Base-by-base conservation (phyloP, 108 stramenopile species). In the Epithemia pelagica region DNA sequence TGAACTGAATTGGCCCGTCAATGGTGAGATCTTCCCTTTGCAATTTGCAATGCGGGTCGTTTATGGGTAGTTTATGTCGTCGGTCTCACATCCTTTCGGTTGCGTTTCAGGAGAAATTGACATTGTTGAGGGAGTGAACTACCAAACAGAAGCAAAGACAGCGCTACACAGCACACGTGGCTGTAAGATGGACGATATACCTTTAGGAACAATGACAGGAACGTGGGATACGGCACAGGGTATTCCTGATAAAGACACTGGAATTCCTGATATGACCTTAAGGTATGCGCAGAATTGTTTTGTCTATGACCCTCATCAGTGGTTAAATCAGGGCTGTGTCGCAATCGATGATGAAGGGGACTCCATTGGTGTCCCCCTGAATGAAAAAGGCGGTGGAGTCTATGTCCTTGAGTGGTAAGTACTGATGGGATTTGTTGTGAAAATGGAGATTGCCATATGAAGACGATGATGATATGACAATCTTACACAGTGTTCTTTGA, bases 291-390 rank as follows among this genome's bases (percentile, higher is more conserved):
- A 78, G 52, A 89, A 95, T 65, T 95, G 95, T 70, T 92, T 81
- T 78, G 87, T 87, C 0, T 90, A 89, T 73, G 90, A 88, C 32
- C 87, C 78, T n/a, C 88, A 95, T 75, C 95, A 95, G 76, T 95
- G 95, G 95, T 73, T 85, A n/a, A 95, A 95, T 73, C 90, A 95
- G 66, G 95, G 95, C 26, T 95, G 95, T 69, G 92, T 92, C 15
- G 89, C 86, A 10, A 82, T 91, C 10, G 77, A 80, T 54, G 59
- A 78, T 1, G 62, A 81, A 0, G 82, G 82, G n/a, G 79, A 73
- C 46, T 85, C 90, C 0, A 52, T 92, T 32, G 95, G 95, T 8
- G 68, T 57, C 19, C 88, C 88, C 23, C 73, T 95, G 46, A 95
- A 95, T 73, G 82, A 79, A 30, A 76, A 82, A 56, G 95, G 95